Evolutionary conservation across 352 stramenopile species (phyloP).

Genomic region (Blastocystis sp.): DNA sequence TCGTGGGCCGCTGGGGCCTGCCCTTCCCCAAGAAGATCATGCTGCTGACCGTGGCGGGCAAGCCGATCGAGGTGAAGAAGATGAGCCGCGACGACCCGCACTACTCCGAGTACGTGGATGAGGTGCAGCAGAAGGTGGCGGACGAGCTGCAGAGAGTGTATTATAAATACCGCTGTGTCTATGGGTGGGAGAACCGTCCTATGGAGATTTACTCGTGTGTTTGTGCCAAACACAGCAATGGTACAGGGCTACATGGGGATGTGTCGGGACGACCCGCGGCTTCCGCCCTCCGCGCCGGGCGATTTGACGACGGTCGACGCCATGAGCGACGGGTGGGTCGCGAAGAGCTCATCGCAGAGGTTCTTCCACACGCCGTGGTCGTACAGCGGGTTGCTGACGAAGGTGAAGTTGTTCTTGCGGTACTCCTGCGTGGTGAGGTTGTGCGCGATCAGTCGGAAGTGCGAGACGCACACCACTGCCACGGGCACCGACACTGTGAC

Average conservation of each 20-base stretch:
- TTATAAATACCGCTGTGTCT: conserved; percentile 61
- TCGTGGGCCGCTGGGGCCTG: conserved; percentile 27
- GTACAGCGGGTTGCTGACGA: conserved; percentile 40
- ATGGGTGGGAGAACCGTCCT: conserved; percentile 52
- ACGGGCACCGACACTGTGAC: conserved; percentile 58
- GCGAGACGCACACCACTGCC: not conserved
- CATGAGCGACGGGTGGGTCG: conserved; percentile 36
- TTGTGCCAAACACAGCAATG: not conserved
- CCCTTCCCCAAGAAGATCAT: conserved; percentile 29
- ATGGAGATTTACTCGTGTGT: conserved; percentile 53
- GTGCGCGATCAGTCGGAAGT: not conserved
- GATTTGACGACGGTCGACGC: not conserved
- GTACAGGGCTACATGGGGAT: not conserved
- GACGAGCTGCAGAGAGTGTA: conserved; percentile 62
- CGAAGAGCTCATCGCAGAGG: conserved; percentile 25
- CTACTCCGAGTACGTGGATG: conserved; percentile 39
- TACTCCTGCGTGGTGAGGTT: conserved; percentile 60
- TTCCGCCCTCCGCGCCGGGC: too few species aligned
- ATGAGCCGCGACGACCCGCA: conserved; percentile 22
- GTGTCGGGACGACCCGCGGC: not conserved
- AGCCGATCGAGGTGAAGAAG: conserved; percentile 27
- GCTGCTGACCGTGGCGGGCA: conserved; percentile 27
- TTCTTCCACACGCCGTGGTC: conserved; percentile 58
- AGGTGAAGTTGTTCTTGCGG: conserved; percentile 12
- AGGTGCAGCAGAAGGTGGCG: conserved; percentile 62